A percentile compares a stretch with the other conserved stretches of the same genome.
Evolutionary conservation across 2,329 filamentous ascomycete genomes (phyloP).

Genomic region (Fusarium tupiense): DNA sequence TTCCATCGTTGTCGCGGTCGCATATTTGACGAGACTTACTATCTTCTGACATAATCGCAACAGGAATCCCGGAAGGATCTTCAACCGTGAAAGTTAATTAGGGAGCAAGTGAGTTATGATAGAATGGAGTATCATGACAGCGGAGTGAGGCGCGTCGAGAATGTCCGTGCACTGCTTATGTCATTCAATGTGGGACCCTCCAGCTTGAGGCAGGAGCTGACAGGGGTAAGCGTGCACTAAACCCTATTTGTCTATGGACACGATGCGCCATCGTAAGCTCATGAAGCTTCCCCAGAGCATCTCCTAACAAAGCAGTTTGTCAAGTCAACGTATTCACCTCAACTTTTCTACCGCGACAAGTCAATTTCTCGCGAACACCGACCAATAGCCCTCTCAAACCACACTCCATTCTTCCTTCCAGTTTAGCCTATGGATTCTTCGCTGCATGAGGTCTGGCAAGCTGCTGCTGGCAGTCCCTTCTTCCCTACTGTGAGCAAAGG

Average conservation of each 20-base stretch:
- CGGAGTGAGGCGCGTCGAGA: conserved; percentile 36
- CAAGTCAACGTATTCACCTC: neutral
- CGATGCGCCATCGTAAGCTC: conserved; percentile 47
- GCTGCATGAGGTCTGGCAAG: conserved; percentile 92
- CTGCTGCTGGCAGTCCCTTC: conserved; percentile 88
- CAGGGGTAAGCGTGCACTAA: conserved; percentile 41
- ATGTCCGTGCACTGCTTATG: conserved; percentile 47
- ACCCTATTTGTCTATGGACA: conserved; percentile 47
- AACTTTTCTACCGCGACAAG: conserved; percentile 10
- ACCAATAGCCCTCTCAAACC: neutral
- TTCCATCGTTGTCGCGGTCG: neutral
- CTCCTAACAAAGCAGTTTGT: conserved; percentile 29
- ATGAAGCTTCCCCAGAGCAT: conserved; percentile 42
- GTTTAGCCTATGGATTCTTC: conserved; percentile 75
- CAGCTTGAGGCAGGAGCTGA: neutral
- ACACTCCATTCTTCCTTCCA: neutral
- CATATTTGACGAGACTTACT: conserved; percentile 11
- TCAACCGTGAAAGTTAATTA: conserved; percentile 1
- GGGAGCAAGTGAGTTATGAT: conserved; percentile 23
- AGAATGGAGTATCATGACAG: conserved; percentile 35
- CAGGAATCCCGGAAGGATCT: neutral
- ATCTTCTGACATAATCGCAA: conserved; percentile 40
- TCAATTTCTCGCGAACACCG: neutral
- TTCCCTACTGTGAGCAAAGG: conserved; percentile 81
- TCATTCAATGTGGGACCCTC: conserved; percentile 19